Evolutionary conservation across 805 yeast species (phyloP).

Genomic region (Pichia phayaonensis): DNA sequence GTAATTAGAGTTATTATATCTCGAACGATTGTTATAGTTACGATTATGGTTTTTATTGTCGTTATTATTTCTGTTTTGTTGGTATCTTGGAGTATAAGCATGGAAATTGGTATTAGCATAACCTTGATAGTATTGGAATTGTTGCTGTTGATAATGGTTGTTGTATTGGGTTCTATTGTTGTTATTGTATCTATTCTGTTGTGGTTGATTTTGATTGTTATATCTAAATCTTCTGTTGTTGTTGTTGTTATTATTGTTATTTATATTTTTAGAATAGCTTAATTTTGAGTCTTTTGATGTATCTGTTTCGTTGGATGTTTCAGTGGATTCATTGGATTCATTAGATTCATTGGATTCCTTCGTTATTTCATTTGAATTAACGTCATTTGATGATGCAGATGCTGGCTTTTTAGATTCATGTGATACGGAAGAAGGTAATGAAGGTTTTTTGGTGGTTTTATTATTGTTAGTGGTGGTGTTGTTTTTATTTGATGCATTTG

Average conservation of each 20-base stretch:
- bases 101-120: not conserved
- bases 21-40: conserved; percentile 2
- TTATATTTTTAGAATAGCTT: conserved; percentile 5
- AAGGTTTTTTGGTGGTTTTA: not conserved
- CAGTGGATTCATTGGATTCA: not conserved
- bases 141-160: not conserved
- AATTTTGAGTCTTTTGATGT: conserved; percentile 3
- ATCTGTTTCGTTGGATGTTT: not conserved
- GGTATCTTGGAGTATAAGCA: not conserved
- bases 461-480: not conserved
- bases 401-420: not conserved
- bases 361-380: not conserved
- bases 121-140: conserved; percentile 5
- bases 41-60: conserved; percentile 2
- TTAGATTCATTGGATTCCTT: not conserved
- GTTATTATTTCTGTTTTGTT: not conserved
- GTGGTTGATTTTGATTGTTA: conserved; percentile 6
- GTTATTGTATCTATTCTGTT: conserved; percentile 5
- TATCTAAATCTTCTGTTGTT: not conserved
- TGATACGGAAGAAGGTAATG: not conserved
- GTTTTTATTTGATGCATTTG: conserved; percentile 1
- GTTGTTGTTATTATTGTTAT: conserved; percentile 9
- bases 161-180: not conserved
- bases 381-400: not conserved
- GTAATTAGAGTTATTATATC: not conserved